A percentile compares a stretch with the other conserved stretches of the same genome.
Evolutionary conservation across 1,284 basidiomycete genomes (phyloP).

Genomic region (Fomes fomentarius): DNA sequence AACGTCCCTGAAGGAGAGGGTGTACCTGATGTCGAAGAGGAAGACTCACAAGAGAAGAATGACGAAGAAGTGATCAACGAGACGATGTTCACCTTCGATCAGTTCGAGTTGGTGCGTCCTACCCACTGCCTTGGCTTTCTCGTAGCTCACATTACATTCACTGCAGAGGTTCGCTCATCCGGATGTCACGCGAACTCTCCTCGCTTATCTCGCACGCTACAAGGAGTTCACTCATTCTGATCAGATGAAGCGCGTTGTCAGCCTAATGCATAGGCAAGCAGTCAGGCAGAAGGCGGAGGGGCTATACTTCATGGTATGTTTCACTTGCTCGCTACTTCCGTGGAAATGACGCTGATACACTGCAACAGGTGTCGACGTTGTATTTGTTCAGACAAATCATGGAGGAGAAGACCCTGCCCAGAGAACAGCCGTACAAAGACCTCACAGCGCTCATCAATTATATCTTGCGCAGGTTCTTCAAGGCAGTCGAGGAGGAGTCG

Average conservation of each 20-base stretch:
- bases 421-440: slow-evolving; percentile 81
- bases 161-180: slow-evolving; percentile 84
- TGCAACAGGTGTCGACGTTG: slow-evolving; percentile 76
- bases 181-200: slow-evolving; percentile 80
- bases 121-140: not conserved
- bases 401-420: slow-evolving; percentile 75
- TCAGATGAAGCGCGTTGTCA: slow-evolving; percentile 85
- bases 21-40: slow-evolving; percentile 69
- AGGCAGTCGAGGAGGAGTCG: slow-evolving; percentile 77
- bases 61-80: slow-evolving; percentile 74
- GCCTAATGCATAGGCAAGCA: slow-evolving; percentile 86
- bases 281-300: slow-evolving; percentile 89
- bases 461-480: slow-evolving; percentile 91
- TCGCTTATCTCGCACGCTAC: slow-evolving; percentile 82
- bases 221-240: slow-evolving; percentile 80
- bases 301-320: slow-evolving; percentile 85
- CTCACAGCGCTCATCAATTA: slow-evolving; percentile 82
- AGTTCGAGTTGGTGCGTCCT: slow-evolving; percentile 78
- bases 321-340: not conserved
- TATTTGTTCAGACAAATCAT: slow-evolving; percentile 85
- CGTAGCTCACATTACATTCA: not conserved
- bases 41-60: slow-evolving; percentile 52
- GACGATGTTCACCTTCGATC: slow-evolving; percentile 87
- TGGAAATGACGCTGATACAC: slow-evolving; percentile 4
- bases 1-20: slow-evolving; percentile 53